These are phyloP conservation scores for Cercospora canescens DNA, from an alignment of 2,329 filamentous ascomycete species.

Conservation along the genomic window DNA sequence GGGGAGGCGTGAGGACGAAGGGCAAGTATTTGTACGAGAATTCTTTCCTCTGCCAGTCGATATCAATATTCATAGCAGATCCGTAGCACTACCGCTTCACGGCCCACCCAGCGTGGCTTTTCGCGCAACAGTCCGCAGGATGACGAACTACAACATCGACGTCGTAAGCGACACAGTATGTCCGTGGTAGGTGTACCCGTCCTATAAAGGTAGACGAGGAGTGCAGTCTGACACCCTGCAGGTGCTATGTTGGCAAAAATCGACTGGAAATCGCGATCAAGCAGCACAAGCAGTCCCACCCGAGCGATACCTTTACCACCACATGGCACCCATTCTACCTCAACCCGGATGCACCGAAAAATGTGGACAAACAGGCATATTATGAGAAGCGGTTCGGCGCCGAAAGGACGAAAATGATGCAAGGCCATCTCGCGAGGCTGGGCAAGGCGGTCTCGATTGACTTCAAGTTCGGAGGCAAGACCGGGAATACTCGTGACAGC, in stretches of 20 bases:
- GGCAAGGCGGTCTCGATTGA: conserved; percentile 68
- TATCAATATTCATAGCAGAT: not conserved
- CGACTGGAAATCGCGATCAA: conserved; percentile 72
- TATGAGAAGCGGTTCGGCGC: conserved; percentile 66
- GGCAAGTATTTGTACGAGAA: not conserved
- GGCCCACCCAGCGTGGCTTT: conserved; percentile 23
- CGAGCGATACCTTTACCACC: conserved; percentile 68
- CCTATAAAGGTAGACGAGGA: not conserved
- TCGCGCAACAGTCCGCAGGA: conserved; percentile 42
- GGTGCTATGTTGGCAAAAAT: conserved; percentile 74
- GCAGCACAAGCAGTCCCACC: conserved; percentile 57
- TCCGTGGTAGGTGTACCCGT: conserved; percentile 49
- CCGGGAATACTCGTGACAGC: conserved; percentile 76
- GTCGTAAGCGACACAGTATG: conserved; percentile 84
- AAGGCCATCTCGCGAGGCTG: conserved; percentile 56
- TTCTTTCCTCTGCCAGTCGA: not conserved
- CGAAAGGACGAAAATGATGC: conserved; percentile 59
- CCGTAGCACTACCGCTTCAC: not conserved
- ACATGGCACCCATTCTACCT: conserved; percentile 81
- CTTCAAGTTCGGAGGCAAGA: conserved; percentile 70
- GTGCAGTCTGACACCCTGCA: conserved; percentile 10
- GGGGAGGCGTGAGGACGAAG: not conserved
- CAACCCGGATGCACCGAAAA: conserved; percentile 62
- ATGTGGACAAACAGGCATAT: conserved; percentile 54
- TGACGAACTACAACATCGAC: conserved; percentile 75